These are phyloP conservation scores for Fusarium sp. DNA, from an alignment of 2,329 filamentous ascomycete species.

Conservation along the genomic window DNA sequence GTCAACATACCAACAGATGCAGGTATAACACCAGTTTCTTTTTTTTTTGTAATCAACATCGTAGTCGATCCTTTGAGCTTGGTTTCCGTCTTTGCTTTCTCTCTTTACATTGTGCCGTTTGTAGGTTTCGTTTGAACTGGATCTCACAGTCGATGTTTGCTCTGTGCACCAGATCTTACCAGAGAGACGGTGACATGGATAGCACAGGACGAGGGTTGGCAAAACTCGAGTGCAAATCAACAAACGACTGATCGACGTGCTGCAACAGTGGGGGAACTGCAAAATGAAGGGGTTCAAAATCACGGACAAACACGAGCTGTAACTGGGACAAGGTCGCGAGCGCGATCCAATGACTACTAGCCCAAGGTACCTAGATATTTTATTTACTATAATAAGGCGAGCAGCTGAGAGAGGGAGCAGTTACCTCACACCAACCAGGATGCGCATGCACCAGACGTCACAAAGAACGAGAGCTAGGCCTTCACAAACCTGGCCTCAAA, in stretches of 20 bases:
- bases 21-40: not conserved
- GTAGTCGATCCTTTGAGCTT: slow-evolving; percentile 10
- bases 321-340: slow-evolving; percentile 22
- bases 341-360: slow-evolving; percentile 10
- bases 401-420: slow-evolving; percentile 32
- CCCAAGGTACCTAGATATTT: too few relatives aligned
- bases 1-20: not conserved
- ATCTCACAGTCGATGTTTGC: slow-evolving; percentile 35
- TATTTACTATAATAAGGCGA: slow-evolving; percentile 27
- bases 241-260: slow-evolving; percentile 24
- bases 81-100: slow-evolving; percentile 14
- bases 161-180: slow-evolving; percentile 43
- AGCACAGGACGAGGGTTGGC: slow-evolving; percentile 37
- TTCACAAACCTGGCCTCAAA: slow-evolving; percentile 2
- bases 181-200: slow-evolving; percentile 39
- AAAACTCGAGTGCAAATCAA: slow-evolving; percentile 16
- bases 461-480: slow-evolving; percentile 19
- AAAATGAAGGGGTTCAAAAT: slow-evolving; percentile 40
- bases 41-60: slow-evolving; percentile 8
- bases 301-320: slow-evolving; percentile 44
- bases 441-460: slow-evolving; percentile 28
- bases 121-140: slow-evolving; percentile 34
- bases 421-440: slow-evolving; percentile 17
- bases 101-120: slow-evolving; percentile 9
- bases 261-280: slow-evolving; percentile 21